A percentile compares a stretch with the other conserved stretches of the same genome.
These are phyloP conservation scores for Termitomyces titanicus DNA, from an alignment of 768 basidiomycete species.

Conservation along the genomic window DNA sequence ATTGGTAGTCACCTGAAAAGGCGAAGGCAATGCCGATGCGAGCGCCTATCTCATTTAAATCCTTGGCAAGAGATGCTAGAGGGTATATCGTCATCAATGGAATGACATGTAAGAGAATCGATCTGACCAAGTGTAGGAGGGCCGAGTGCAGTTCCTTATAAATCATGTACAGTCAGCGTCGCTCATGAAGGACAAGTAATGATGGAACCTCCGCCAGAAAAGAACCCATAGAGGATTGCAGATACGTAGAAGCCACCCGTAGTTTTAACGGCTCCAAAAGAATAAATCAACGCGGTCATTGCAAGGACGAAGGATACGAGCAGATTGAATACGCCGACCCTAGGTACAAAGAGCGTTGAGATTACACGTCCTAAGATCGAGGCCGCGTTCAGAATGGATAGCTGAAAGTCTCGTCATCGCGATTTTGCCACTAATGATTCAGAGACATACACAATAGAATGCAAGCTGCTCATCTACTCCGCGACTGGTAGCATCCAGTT, in stretches of 20 bases:
- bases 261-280: not conserved
- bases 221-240: not conserved
- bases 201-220: constrained; percentile 1
- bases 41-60: not conserved
- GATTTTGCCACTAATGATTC: not conserved
- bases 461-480: constrained; percentile 36
- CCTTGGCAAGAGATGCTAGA: not conserved
- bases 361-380: not conserved
- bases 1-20: not conserved
- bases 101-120: not conserved
- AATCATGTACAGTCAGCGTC: not conserved
- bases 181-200: not conserved
- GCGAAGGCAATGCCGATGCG: not conserved
- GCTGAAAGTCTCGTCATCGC: not conserved
- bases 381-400: not conserved
- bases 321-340: not conserved
- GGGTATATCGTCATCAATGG: not conserved
- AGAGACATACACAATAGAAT: constrained; percentile 42
- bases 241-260: not conserved
- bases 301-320: not conserved
- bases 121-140: not conserved
- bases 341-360: not conserved
- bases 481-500: constrained; percentile 42
- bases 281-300: not conserved
- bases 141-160: not conserved